phyloP scores from a whole-genome alignment of 2,329 filamentous ascomycete genomes.

The Sporothrix brasiliensis region DNA sequence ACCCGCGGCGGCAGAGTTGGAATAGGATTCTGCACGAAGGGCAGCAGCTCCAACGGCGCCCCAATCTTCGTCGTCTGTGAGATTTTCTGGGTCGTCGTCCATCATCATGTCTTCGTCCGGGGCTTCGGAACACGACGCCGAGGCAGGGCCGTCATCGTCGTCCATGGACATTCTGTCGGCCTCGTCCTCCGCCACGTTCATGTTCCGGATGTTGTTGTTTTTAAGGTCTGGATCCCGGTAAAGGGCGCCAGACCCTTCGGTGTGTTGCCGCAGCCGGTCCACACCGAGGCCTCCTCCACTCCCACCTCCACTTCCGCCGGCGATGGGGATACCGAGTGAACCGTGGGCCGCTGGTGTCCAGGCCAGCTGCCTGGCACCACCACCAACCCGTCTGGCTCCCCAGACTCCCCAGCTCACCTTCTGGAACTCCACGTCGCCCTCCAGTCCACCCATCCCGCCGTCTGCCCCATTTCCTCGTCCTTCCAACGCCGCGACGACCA shows the following conservation, averaged over 20 bases:
- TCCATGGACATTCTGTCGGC: slow-evolving; percentile 94
- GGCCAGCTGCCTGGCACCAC: slow-evolving; percentile 40
- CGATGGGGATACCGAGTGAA: slow-evolving; percentile 61
- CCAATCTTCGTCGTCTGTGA: slow-evolving; percentile 97
- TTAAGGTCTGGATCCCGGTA: slow-evolving; percentile 63
- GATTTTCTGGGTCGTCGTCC: slow-evolving; percentile 77
- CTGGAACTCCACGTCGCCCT: slow-evolving; percentile 80
- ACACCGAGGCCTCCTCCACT: slow-evolving; percentile 46
- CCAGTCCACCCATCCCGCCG: slow-evolving; percentile 55
- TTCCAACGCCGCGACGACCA: slow-evolving; percentile 91
- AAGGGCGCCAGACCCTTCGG: slow-evolving; percentile 70
- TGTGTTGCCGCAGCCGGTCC: slow-evolving; percentile 54
- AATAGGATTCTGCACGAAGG: slow-evolving; percentile 69
- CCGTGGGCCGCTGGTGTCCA: slow-evolving; percentile 46
- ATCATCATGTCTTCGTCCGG: slow-evolving; percentile 63
- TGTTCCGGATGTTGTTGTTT: slow-evolving; percentile 47
- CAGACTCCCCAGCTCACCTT: slow-evolving; percentile 98
- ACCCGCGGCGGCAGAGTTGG: slow-evolving; percentile 54
- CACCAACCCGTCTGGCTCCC: slow-evolving; percentile 71
- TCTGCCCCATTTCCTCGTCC: slow-evolving; percentile 65
- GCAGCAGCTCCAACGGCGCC: slow-evolving; percentile 84
- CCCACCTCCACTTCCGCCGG: slow-evolving; percentile 43
- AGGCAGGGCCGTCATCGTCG: slow-evolving; percentile 69
- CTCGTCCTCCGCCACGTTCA: slow-evolving; percentile 76
- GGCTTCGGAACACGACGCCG: slow-evolving; percentile 76